These are phyloP conservation scores for Pelargonium citronellum DNA, from an alignment of 441 rosid species.

Conservation along the genomic window DNA sequence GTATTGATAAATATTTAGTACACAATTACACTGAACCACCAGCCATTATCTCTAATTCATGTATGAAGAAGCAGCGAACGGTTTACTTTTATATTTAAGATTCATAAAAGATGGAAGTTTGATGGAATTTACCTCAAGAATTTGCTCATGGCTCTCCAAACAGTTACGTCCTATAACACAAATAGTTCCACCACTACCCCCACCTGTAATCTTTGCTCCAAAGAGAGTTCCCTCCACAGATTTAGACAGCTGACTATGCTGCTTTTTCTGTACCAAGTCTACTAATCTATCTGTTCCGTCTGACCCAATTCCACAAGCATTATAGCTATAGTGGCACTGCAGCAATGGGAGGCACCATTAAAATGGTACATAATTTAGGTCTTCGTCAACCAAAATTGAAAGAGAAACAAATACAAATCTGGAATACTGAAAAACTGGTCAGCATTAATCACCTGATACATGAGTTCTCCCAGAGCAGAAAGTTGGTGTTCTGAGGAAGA, in stretches of 20 bases:
- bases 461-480: conserved; percentile 84
- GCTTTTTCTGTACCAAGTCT: conserved; percentile 82
- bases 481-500: conserved; percentile 81
- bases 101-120: neutral
- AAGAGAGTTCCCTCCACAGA: conserved; percentile 52
- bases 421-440: neutral
- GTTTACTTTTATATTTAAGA: neutral
- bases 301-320: conserved; percentile 93
- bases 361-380: conserved; percentile 9
- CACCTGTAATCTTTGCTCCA: conserved; percentile 97
- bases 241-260: conserved; percentile 48
- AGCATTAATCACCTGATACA: conserved; percentile 62
- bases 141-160: conserved; percentile 73
- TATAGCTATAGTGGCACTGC: conserved; percentile 97
- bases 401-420: neutral
- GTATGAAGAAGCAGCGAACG: neutral
- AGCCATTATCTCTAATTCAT: neutral
- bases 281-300: conserved; percentile 76
- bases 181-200: conserved; percentile 94
- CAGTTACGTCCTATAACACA: conserved; percentile 78
- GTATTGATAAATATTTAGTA: too few relatives aligned
- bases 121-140: conserved; percentile 55
- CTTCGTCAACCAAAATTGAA: neutral
- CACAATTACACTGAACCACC: neutral
- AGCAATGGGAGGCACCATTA: neutral